These are phyloP conservation scores for Polytolypa hystricis DNA, from an alignment of 2,329 filamentous ascomycete species.

Conservation along the genomic window DNA sequence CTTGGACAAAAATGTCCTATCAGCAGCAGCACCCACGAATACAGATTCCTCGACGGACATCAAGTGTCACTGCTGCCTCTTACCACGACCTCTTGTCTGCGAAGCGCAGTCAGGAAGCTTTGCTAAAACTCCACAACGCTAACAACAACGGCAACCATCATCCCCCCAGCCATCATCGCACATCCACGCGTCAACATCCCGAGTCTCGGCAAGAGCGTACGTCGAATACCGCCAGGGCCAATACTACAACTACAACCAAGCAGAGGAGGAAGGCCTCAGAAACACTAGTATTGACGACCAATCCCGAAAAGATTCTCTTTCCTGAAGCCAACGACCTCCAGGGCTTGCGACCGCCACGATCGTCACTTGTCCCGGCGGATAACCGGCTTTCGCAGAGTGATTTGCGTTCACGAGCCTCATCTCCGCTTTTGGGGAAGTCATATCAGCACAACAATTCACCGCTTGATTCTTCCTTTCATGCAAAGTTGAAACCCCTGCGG, in stretches of 20 bases:
- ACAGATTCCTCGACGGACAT: slow-evolving; percentile 4
- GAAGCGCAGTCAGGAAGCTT: not conserved
- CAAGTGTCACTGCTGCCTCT: slow-evolving; percentile 2
- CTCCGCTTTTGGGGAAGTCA: slow-evolving; percentile 33
- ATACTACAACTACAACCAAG: too few relatives aligned
- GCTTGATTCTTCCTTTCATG: slow-evolving; percentile 22
- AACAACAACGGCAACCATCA: too few relatives aligned
- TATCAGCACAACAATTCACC: slow-evolving; percentile 20
- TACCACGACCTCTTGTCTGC: not conserved
- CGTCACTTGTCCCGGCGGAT: too few relatives aligned
- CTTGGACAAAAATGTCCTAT: slow-evolving; percentile 3
- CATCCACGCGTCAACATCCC: not conserved
- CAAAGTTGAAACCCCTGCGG: slow-evolving; percentile 26
- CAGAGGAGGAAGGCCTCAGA: too few relatives aligned
- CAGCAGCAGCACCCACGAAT: not conserved
- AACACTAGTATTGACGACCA: too few relatives aligned
- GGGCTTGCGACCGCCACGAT: too few relatives aligned
- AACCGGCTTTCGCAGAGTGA: slow-evolving; percentile 6
- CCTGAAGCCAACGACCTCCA: too few relatives aligned
- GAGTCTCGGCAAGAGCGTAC: too few relatives aligned
- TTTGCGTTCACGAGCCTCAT: slow-evolving; percentile 35
- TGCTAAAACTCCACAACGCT: not conserved
- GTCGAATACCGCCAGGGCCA: too few relatives aligned
- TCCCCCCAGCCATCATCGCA: not conserved
- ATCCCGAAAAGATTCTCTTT: too few relatives aligned